phyloP scores from a whole-genome alignment of 345 rosid genomes.

The Cardamine resedifolia region DNA sequence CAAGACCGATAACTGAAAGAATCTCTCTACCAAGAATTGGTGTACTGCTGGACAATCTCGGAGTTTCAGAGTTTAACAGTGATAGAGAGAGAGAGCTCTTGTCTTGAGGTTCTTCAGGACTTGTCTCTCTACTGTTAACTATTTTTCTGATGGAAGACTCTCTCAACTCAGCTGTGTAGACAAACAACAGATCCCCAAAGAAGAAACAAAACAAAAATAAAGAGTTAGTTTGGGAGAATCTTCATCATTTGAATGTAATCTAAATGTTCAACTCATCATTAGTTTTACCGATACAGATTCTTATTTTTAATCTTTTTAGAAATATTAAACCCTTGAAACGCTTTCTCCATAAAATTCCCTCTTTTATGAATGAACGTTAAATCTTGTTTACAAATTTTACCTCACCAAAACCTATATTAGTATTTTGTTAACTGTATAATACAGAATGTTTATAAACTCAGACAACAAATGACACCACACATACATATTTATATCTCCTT shows the following conservation, averaged over 20 bases:
- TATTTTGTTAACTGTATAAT: not conserved
- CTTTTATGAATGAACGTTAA: not conserved
- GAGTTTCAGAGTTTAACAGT: constrained; percentile 31
- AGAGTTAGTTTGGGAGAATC: constrained; percentile 33
- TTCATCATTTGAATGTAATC: constrained; percentile 35
- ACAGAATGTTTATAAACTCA: constrained; percentile 30
- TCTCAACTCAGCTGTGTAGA: constrained; percentile 36
- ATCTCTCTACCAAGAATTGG: not conserved
- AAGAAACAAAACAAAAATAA: constrained; percentile 21
- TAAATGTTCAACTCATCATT: constrained; percentile 25
- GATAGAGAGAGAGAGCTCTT: constrained; percentile 12
- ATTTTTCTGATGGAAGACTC: constrained; percentile 31
- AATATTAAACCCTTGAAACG: not conserved
- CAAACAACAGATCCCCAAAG: constrained; percentile 32
- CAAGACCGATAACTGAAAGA: constrained; percentile 31
- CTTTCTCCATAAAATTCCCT: not conserved
- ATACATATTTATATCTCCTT: constrained; percentile 19
- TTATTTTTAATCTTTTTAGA: constrained; percentile 3
- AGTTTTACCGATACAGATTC: constrained; percentile 27
- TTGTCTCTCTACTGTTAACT: constrained; percentile 24
- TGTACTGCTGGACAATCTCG: constrained; percentile 9
- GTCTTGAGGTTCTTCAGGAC: constrained; percentile 6
- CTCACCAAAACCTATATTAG: constrained; percentile 19
- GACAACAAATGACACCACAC: constrained; percentile 26
- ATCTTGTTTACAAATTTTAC: constrained; percentile 1